phyloP scores from a whole-genome alignment of 192 early-diverging fungal genomes.

The Coemansia erecta region DNA sequence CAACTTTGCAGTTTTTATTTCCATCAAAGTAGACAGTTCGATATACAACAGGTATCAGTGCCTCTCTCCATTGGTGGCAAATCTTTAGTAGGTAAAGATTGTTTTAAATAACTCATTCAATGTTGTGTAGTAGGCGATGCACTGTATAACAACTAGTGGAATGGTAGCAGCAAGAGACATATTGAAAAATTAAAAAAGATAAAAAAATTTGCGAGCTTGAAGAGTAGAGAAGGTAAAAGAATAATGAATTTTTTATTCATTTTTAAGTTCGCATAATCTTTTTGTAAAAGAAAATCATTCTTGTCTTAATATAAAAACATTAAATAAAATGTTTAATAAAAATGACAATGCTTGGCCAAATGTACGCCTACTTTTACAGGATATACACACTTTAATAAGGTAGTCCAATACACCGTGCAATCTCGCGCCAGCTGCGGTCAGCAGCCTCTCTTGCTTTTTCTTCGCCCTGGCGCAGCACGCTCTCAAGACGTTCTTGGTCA shows the following conservation, averaged over 20 bases:
- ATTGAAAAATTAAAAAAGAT: neutral
- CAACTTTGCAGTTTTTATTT: no score
- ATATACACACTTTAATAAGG: neutral
- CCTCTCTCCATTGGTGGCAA: no score
- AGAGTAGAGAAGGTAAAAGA: no score
- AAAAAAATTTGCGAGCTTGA: no score
- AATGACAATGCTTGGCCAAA: no score
- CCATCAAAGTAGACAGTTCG: neutral
- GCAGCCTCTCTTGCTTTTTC: slow-evolving; percentile 62
- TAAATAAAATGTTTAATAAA: no score
- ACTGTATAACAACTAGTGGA: neutral
- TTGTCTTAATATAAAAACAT: no score
- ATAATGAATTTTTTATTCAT: no score
- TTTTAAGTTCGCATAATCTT: neutral
- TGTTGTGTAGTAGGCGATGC: no score
- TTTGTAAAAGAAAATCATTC: no score
- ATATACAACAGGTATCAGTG: neutral
- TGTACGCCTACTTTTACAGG: neutral
- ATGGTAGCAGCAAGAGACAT: neutral
- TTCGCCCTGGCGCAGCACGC: slow-evolving; percentile 65
- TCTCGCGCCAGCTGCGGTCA: slow-evolving; percentile 47
- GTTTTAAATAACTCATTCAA: no score
- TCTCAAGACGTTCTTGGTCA: slow-evolving; percentile 64
- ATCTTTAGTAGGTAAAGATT: no score
- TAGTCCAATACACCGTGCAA: slow-evolving; percentile 34